Conservation (phyloP, 768 basidiomycete genomes). For the Thelephora ganbajun region DNA sequence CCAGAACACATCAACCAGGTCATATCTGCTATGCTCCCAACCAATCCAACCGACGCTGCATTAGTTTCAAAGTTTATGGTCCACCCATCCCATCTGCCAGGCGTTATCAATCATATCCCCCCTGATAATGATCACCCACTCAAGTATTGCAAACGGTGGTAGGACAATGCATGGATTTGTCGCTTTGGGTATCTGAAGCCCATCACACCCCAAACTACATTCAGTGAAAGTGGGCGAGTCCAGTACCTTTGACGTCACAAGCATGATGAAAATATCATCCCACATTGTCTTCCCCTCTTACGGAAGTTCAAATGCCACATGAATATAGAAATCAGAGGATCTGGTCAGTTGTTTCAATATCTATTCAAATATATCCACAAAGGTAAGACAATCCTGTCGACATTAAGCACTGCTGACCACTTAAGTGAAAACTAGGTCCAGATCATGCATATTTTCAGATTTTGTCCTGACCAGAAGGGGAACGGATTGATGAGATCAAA, state of each 20-base stretch:
- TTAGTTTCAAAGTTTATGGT: too few relatives aligned
- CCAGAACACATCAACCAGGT: slow-evolving; percentile 18
- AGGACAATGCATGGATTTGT: slow-evolving; percentile 11
- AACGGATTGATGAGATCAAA: slow-evolving; percentile 19
- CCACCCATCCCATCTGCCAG: too few relatives aligned
- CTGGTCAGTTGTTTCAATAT: slow-evolving; percentile 22
- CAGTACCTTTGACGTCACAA: slow-evolving; percentile 13
- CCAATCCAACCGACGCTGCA: slow-evolving; percentile 11
- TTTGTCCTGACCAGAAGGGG: neutral
- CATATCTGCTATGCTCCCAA: slow-evolving; percentile 22
- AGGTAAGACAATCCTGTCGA: slow-evolving; percentile 10
- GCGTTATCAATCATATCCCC: too few relatives aligned
- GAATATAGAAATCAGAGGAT: slow-evolving; percentile 20
- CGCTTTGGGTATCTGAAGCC: slow-evolving; percentile 12
- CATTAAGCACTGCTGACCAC: neutral
- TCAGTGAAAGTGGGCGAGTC: slow-evolving; percentile 17
- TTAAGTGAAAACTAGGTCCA: slow-evolving; percentile 6
- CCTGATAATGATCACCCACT: too few relatives aligned
- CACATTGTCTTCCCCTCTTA: slow-evolving; percentile 14
- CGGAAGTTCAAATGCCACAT: slow-evolving; percentile 21
- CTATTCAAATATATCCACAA: slow-evolving; percentile 27
- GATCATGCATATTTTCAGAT: slow-evolving; percentile 6
- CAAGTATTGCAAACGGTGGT: neutral
- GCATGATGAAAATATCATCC: slow-evolving; percentile 17
- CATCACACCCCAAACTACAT: slow-evolving; percentile 9